A percentile compares a stretch with the other conserved stretches of the same genome.
These are phyloP conservation scores for Ogataea nitratoaversa DNA, from an alignment of 805 yeast species.

Conservation along the genomic window DNA sequence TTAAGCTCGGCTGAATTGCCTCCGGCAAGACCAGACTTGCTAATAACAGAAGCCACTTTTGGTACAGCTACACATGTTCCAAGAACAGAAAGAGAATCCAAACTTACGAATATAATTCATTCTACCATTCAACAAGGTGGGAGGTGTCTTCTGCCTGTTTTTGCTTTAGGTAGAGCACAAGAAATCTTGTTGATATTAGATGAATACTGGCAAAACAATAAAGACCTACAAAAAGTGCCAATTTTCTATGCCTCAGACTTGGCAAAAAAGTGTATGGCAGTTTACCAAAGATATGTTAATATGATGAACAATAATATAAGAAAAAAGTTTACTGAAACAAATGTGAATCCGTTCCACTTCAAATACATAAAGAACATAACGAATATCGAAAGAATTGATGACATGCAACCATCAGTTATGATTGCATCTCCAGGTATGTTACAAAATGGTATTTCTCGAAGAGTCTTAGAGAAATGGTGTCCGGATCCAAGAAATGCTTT, in stretches of 20 bases:
- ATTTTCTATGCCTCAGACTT: constrained; percentile 89
- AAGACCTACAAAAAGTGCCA: constrained; percentile 75
- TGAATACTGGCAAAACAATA: constrained; percentile 87
- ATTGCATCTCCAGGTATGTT: constrained; percentile 98
- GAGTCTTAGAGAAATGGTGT: constrained; percentile 90
- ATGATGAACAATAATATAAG: constrained; percentile 95
- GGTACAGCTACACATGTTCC: constrained; percentile 98
- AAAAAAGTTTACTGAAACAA: constrained; percentile 67
- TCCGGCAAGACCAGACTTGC: constrained; percentile 75
- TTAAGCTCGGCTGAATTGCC: constrained; percentile 95
- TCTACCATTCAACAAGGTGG: constrained; percentile 86
- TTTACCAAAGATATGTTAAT: constrained; percentile 91
- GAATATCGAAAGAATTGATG: constrained; percentile 80
- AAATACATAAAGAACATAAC: constrained; percentile 77
- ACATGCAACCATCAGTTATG: constrained; percentile 92
- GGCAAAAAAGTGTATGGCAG: constrained; percentile 96
- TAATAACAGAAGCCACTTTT: constrained; percentile 93
- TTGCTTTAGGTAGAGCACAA: constrained; percentile 96
- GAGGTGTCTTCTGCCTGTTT: constrained; percentile 85
- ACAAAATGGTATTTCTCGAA: constrained; percentile 92
- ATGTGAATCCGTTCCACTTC: constrained; percentile 86
- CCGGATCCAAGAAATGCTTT: constrained; percentile 91
- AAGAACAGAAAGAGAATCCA: constrained; percentile 74
- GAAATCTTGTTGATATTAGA: constrained; percentile 86
- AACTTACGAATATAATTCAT: constrained; percentile 78